Evolutionary conservation across 228 moss, liverwort and hornwort species (phyloP), one percentile per base, ranked within the genome.

Genomic region (Sphagnum fallax): DNA sequence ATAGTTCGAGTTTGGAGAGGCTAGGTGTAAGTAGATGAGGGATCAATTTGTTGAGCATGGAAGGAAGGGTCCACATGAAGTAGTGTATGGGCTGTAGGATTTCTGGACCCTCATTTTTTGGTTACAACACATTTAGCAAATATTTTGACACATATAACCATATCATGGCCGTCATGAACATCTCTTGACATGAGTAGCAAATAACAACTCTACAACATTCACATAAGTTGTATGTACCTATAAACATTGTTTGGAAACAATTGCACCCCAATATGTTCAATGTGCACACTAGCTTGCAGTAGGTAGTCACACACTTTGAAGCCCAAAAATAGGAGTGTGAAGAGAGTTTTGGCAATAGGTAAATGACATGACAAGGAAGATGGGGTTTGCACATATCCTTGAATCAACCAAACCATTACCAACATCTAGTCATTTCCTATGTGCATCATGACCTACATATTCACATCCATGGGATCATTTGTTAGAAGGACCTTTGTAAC

Each of bases 321-420:
- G 47, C 91, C 87, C 50, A 94, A 79, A 60, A 94, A 67, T 76
- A 94, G 52, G 52, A 94, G 85, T 47, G 91, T 88, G 73, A 94
- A 94, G 69, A 94, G 82, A 52, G 79, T 69, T 52, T 91, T 91
- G 61, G 80, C 82, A 73, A 89, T 87, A 65, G 85, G 89, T 79
- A 89, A 91, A 78, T 94, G 93, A 61, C 89, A 79, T 57, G 89
- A 87, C 65, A 93, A 83, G 49, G 78, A 85, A 32, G 63, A 73
- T 49, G 78, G 71, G 67, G 74, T 75, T 53, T 81, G 76, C 48
- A 91, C 69, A 47, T 89, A 94, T 47, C 89, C 93, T 88, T 91
- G 91, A 73, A 94, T 81, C 85, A 94, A 77, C 68, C 89, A 87
- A 75, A 80, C 85, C 13, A 94, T 72, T 32, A 91, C 71, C 52